phyloP scores from a whole-genome alignment of 257 asterid genomes.

The Solanum habrochaites region DNA sequence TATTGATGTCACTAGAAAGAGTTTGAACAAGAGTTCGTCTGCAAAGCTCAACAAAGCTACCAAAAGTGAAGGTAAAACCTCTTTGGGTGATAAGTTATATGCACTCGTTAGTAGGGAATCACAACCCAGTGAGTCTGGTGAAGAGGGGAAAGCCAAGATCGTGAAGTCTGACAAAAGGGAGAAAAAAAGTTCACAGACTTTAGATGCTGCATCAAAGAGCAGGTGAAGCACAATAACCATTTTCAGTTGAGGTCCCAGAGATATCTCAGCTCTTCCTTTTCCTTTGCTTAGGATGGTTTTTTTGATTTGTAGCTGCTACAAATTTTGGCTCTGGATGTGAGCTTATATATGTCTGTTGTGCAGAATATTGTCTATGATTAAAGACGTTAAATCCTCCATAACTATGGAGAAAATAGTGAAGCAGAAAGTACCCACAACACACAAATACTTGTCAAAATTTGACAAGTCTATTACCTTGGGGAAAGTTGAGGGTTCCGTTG shows the following conservation, averaged over 20 bases:
- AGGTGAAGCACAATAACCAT: slow-evolving; percentile 28
- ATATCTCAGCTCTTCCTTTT: neutral
- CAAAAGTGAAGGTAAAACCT: slow-evolving; percentile 13
- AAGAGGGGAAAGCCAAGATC: slow-evolving; percentile 18
- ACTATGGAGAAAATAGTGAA: slow-evolving; percentile 31
- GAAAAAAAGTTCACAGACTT: slow-evolving; percentile 8
- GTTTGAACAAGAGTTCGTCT: slow-evolving; percentile 11
- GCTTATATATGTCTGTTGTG: neutral
- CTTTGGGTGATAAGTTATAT: slow-evolving; percentile 35
- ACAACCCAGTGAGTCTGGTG: slow-evolving; percentile 14
- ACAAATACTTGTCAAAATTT: slow-evolving; percentile 22
- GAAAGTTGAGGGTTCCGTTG: slow-evolving; percentile 58
- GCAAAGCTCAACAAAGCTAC: slow-evolving; percentile 16
- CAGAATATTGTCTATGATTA: slow-evolving; percentile 50
- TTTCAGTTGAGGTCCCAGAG: neutral
- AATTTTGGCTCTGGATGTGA: neutral
- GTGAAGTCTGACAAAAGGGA: slow-evolving; percentile 23
- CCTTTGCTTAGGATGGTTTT: neutral
- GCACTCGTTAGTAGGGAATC: slow-evolving; percentile 14
- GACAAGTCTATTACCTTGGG: slow-evolving; percentile 58
- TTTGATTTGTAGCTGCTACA: neutral
- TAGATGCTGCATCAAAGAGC: slow-evolving; percentile 48
- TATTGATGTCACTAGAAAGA: neutral
- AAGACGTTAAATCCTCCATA: slow-evolving; percentile 42
- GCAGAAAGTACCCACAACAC: slow-evolving; percentile 42